Conservation (phyloP, 768 basidiomycete genomes). For the Artomyces pyxidatus region DNA sequence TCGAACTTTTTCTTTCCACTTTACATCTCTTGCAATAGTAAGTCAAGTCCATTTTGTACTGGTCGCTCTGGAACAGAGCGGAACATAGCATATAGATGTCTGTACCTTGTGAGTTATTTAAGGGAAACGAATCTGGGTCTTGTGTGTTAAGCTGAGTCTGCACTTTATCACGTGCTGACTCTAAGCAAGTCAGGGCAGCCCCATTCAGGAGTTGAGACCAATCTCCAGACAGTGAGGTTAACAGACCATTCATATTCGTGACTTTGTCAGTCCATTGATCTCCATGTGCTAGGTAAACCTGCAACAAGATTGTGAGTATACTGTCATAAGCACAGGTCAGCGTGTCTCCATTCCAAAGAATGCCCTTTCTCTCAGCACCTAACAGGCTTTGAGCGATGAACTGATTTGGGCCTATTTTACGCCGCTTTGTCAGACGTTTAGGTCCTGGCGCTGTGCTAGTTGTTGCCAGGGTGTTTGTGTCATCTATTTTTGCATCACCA, state of each 20-base stretch:
- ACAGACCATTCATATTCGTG: background rate
- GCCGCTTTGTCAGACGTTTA: background rate
- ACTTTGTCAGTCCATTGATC: background rate
- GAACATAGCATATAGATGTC: background rate
- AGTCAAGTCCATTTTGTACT: background rate
- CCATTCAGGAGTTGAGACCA: background rate
- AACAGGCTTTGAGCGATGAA: background rate
- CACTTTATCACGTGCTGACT: background rate
- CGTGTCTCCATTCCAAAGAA: slow-evolving; percentile 1
- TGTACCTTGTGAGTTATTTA: background rate
- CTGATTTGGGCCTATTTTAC: background rate
- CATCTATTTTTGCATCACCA: background rate
- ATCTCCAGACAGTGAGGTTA: background rate
- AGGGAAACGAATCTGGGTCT: background rate
- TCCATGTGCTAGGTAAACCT: background rate
- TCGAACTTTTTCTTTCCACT: background rate
- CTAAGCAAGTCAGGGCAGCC: background rate
- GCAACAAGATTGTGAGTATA: background rate
- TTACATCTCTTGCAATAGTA: background rate
- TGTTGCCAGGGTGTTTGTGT: background rate
- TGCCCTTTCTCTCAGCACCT: background rate
- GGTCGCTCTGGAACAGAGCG: background rate
- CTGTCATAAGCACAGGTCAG: slow-evolving; percentile 10
- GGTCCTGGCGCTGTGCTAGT: background rate
- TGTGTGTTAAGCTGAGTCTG: background rate